Percentiles rank a stretch among this genome's conserved stretches.
phyloP scores from a whole-genome alignment of 305 asterid species.

The Fraxinus latifolia region DNA sequence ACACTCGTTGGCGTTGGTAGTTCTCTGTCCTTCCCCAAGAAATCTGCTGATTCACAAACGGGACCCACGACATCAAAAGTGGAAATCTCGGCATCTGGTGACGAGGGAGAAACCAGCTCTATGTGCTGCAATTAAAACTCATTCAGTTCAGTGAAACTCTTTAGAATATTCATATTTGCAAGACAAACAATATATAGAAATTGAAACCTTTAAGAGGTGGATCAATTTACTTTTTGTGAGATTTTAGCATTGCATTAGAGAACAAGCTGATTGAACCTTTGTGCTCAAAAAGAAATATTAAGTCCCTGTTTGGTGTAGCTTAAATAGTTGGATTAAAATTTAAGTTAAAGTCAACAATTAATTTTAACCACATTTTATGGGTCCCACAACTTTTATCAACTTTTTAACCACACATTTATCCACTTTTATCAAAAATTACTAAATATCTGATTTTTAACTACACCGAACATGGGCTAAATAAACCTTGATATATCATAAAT shows the following conservation, averaged over 20 bases:
- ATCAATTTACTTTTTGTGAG: neutral
- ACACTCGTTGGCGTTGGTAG: conserved; percentile 81
- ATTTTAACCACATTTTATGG: neutral
- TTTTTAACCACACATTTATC: neutral
- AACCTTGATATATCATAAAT: neutral
- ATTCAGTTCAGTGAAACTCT: neutral
- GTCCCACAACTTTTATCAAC: neutral
- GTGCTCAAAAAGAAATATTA: neutral
- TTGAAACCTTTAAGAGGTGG: neutral
- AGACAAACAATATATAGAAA: neutral
- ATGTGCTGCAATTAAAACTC: conserved; percentile 66
- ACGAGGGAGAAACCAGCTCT: conserved; percentile 78
- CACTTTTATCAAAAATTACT: too few species aligned
- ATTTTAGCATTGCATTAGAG: neutral
- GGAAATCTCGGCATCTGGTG: conserved; percentile 50
- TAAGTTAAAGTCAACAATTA: neutral
- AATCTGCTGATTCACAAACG: conserved; percentile 94
- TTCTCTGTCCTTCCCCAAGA: conserved; percentile 88
- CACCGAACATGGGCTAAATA: neutral
- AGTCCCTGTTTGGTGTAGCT: neutral
- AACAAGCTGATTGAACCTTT: neutral
- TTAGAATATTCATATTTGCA: neutral
- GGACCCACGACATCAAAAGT: conserved; percentile 91
- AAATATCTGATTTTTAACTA: neutral
- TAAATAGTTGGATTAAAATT: neutral